Evolutionary conservation across 2,329 filamentous ascomycete genomes (phyloP).

Genomic region (Trichophyton verrucosum): DNA sequence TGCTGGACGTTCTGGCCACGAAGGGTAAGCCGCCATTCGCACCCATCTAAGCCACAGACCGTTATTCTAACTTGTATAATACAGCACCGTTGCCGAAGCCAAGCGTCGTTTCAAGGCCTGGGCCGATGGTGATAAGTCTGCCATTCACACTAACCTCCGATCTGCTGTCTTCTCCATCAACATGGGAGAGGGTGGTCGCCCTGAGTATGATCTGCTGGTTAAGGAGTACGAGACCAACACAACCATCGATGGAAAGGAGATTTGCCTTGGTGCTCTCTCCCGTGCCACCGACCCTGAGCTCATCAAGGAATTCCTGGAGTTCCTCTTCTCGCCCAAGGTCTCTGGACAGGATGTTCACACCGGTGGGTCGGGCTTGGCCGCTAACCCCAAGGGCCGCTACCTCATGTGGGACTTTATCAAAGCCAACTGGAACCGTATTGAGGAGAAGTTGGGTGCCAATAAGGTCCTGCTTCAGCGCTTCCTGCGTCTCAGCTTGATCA

Average conservation of each 20-base stretch:
- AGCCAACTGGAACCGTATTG: constrained; percentile 64
- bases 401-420: constrained; percentile 79
- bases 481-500: constrained; percentile 61
- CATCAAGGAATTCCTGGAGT: constrained; percentile 53
- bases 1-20: constrained; percentile 65
- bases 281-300: constrained; percentile 57
- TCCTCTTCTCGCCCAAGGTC: constrained; percentile 75
- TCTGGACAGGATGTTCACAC: constrained; percentile 79
- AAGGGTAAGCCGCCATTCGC: constrained; percentile 44
- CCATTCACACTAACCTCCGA: constrained; percentile 72
- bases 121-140: constrained; percentile 48
- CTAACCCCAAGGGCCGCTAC: constrained; percentile 59
- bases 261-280: constrained; percentile 65
- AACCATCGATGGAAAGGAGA: constrained; percentile 83
- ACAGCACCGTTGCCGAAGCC: constrained; percentile 58
- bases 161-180: constrained; percentile 67
- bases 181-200: constrained; percentile 57
- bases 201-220: constrained; percentile 63
- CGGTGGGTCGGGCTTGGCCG: constrained; percentile 58
- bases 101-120: constrained; percentile 70
- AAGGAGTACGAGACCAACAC: constrained; percentile 72
- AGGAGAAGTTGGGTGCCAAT: constrained; percentile 61
- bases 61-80: constrained; percentile 8
- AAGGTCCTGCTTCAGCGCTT: constrained; percentile 84
- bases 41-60: background rate